These are phyloP conservation scores for Tubosaeta sp. DNA, from an alignment of 768 basidiomycete genomes.

Conservation along the genomic window DNA sequence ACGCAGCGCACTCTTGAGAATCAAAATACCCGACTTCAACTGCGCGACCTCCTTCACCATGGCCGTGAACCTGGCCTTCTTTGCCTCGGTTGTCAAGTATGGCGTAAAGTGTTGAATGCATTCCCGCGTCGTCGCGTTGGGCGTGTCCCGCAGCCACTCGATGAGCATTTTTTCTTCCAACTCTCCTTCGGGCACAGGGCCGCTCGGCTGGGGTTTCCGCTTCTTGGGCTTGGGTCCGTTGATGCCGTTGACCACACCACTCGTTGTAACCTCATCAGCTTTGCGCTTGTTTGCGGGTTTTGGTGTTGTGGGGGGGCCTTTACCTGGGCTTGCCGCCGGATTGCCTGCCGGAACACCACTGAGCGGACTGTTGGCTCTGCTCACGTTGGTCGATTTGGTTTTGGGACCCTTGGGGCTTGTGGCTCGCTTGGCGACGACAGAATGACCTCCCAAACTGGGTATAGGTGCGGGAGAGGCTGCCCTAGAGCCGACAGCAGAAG, in stretches of 20 bases:
- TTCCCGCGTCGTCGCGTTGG: slow-evolving; percentile 70
- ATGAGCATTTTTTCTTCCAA: slow-evolving; percentile 63
- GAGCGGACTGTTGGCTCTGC: slow-evolving; percentile 59
- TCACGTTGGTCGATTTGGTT: slow-evolving; percentile 41
- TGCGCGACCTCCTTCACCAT: slow-evolving; percentile 78
- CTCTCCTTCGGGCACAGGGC: slow-evolving; percentile 47
- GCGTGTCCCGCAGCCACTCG: slow-evolving; percentile 68
- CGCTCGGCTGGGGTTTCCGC: slow-evolving; percentile 40
- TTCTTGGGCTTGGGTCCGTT: slow-evolving; percentile 50
- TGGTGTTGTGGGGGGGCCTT: slow-evolving; percentile 22
- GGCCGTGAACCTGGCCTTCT: slow-evolving; percentile 71
- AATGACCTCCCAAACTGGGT: slow-evolving; percentile 67
- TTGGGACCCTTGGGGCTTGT: slow-evolving; percentile 76
- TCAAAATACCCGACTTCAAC: slow-evolving; percentile 61
- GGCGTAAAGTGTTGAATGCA: slow-evolving; percentile 78
- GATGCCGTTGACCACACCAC: slow-evolving; percentile 15
- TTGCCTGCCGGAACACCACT: slow-evolving; percentile 11
- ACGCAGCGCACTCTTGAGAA: slow-evolving; percentile 44
- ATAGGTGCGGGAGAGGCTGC: slow-evolving; percentile 50
- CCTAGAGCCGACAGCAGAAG: slow-evolving; percentile 40
- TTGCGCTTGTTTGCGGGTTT: slow-evolving; percentile 58
- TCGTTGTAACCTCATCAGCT: slow-evolving; percentile 36
- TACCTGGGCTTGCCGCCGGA: slow-evolving; percentile 45
- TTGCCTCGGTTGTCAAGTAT: slow-evolving; percentile 63
- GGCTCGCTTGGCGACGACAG: slow-evolving; percentile 76